These are phyloP conservation scores for Blastobotrys niveus DNA, from an alignment of 1,139 yeast genomes.

Conservation along the genomic window DNA sequence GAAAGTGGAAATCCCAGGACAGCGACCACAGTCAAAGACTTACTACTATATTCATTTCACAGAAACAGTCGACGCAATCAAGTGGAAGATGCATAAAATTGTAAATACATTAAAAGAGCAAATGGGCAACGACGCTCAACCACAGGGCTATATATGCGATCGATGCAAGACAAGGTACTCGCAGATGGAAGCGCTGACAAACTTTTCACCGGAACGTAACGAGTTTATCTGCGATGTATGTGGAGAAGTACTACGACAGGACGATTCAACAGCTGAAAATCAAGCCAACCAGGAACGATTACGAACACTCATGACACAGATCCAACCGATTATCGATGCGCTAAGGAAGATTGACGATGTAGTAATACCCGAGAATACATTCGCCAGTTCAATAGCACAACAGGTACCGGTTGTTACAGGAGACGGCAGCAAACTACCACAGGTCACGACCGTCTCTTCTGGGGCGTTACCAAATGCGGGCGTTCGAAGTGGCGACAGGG, in stretches of 20 bases:
- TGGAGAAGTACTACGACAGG: slow-evolving; percentile 62
- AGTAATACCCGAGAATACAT: slow-evolving; percentile 78
- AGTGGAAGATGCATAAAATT: slow-evolving; percentile 91
- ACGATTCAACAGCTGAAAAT: slow-evolving; percentile 81
- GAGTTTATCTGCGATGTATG: slow-evolving; percentile 84
- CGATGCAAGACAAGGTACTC: slow-evolving; percentile 74
- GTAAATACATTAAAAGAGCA: slow-evolving; percentile 77
- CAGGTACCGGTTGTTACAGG: slow-evolving; percentile 50
- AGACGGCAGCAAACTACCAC: slow-evolving; percentile 27
- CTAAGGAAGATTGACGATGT: slow-evolving; percentile 82
- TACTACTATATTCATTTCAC: slow-evolving; percentile 86
- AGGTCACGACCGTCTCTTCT: slow-evolving; percentile 31
- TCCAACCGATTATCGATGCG: slow-evolving; percentile 80
- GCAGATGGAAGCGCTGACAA: slow-evolving; percentile 80
- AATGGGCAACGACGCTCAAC: slow-evolving; percentile 71
- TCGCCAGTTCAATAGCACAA: slow-evolving; percentile 70
- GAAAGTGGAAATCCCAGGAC: slow-evolving; percentile 74
- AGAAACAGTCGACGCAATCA: slow-evolving; percentile 90
- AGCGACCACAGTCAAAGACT: slow-evolving; percentile 64
- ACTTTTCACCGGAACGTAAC: slow-evolving; percentile 71
- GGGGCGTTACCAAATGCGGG: slow-evolving; percentile 31
- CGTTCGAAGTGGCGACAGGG: slow-evolving; percentile 13
- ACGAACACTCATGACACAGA: slow-evolving; percentile 79
- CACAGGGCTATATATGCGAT: slow-evolving; percentile 92
- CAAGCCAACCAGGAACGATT: slow-evolving; percentile 75